Evolutionary conservation across 2,329 filamentous ascomycete genomes (phyloP).

Genomic region (Geosmithia putterillii): DNA sequence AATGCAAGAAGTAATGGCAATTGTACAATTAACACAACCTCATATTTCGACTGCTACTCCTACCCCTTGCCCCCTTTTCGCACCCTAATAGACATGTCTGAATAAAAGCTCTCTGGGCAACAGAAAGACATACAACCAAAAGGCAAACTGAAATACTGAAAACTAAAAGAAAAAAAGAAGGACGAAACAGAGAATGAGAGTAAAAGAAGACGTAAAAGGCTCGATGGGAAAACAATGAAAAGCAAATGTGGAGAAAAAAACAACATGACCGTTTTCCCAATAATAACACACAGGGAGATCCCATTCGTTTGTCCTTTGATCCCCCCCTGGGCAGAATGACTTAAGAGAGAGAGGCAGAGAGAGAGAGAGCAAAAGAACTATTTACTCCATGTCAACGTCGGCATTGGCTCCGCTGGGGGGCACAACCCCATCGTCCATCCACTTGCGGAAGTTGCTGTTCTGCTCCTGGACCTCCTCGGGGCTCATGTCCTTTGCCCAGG

Average conservation of each 20-base stretch:
- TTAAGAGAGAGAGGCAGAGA: too few relatives aligned
- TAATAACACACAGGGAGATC: too few relatives aligned
- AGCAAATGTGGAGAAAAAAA: constrained; percentile 5
- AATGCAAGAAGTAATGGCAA: too few relatives aligned
- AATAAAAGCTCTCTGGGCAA: too few relatives aligned
- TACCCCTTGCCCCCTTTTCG: too few relatives aligned
- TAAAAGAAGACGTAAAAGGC: not conserved
- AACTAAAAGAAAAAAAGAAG: constrained; percentile 6
- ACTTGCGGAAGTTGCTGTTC: constrained; percentile 51
- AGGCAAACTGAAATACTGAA: not conserved
- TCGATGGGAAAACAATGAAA: constrained; percentile 6
- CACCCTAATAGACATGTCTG: too few relatives aligned
- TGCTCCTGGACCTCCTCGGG: constrained; percentile 65
- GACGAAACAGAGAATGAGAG: not conserved
- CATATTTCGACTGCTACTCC: too few relatives aligned
- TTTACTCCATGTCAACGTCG: constrained; percentile 17
- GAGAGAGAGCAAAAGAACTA: too few relatives aligned
- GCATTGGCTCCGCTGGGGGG: constrained; percentile 18
- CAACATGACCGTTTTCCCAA: constrained; percentile 3
- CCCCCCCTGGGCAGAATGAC: not conserved
- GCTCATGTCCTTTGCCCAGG: constrained; percentile 69
- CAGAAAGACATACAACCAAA: not conserved
- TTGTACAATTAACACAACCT: too few relatives aligned
- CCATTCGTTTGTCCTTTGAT: too few relatives aligned
- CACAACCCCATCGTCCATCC: constrained; percentile 35